A percentile compares a stretch with the other conserved stretches of the same genome.
phyloP scores from a whole-genome alignment of 1,284 basidiomycete species.

The Hypsizygus ulmarius region DNA sequence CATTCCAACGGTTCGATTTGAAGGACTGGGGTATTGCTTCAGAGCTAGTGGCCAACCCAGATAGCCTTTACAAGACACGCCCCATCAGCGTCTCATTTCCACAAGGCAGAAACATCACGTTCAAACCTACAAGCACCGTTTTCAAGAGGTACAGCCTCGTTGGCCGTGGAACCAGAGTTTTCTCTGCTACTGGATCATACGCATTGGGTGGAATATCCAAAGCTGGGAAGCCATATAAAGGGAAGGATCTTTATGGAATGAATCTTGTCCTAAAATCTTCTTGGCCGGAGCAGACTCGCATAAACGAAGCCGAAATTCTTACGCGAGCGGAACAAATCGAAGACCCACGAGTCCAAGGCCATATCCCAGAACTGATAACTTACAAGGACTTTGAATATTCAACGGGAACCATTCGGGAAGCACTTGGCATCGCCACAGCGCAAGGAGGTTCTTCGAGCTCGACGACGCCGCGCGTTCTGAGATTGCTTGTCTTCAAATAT shows the following conservation, averaged over 20 bases:
- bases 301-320: slow-evolving; percentile 18
- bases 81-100: too few relatives aligned
- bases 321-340: slow-evolving; percentile 13
- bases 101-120: not conserved
- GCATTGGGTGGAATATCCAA: too few relatives aligned
- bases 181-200: not conserved
- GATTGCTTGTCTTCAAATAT: slow-evolving; percentile 14
- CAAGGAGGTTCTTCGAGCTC: not conserved
- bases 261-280: slow-evolving; percentile 20
- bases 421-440: slow-evolving; percentile 2
- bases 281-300: slow-evolving; percentile 17
- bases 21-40: slow-evolving; percentile 25
- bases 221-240: too few relatives aligned
- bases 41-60: not conserved
- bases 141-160: slow-evolving; percentile 1
- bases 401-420: slow-evolving; percentile 9
- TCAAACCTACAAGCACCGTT: not conserved
- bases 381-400: slow-evolving; percentile 9
- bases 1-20: slow-evolving; percentile 25
- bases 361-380: slow-evolving; percentile 20
- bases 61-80: too few relatives aligned
- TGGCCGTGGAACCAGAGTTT: slow-evolving; percentile 18
- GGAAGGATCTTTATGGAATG: not conserved
- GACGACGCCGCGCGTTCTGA: slow-evolving; percentile 6
- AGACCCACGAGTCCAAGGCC: slow-evolving; percentile 10